Conservation (phyloP, 2,329 filamentous ascomycete genomes). For the Sporothrix dimorphospora region DNA sequence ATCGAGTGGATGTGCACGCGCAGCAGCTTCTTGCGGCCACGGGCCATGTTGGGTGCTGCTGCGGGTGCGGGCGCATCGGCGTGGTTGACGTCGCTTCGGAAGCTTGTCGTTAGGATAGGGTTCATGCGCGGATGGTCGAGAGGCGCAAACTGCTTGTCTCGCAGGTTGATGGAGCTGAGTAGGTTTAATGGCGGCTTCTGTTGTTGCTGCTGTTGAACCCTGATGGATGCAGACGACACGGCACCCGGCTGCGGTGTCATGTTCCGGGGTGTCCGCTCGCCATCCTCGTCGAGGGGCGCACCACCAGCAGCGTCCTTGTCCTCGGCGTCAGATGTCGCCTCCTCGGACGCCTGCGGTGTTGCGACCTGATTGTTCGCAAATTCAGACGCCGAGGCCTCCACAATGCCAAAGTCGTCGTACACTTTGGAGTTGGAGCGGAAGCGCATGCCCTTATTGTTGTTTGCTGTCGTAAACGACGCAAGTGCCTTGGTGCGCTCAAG, state of each 20-base stretch:
- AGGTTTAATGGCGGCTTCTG: background rate
- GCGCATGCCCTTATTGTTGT: slow-evolving; percentile 66
- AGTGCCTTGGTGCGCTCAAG: slow-evolving; percentile 74
- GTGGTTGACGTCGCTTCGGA: slow-evolving; percentile 57
- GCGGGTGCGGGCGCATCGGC: slow-evolving; percentile 60
- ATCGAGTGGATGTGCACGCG: slow-evolving; percentile 72
- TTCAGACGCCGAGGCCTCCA: slow-evolving; percentile 69
- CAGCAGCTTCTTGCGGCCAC: slow-evolving; percentile 71
- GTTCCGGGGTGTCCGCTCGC: slow-evolving; percentile 47
- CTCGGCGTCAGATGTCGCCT: slow-evolving; percentile 38
- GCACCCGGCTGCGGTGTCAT: slow-evolving; percentile 48
- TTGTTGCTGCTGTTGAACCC: background rate
- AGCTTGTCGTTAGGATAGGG: slow-evolving; percentile 64
- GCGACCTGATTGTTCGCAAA: slow-evolving; percentile 69
- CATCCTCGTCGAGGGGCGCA: slow-evolving; percentile 27
- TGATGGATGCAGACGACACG: background rate
- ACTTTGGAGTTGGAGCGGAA: slow-evolving; percentile 73
- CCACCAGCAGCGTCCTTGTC: background rate
- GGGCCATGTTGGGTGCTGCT: slow-evolving; percentile 49
- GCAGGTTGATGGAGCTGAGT: background rate
- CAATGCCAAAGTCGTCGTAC: slow-evolving; percentile 81
- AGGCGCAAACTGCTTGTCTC: slow-evolving; percentile 24
- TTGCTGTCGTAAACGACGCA: slow-evolving; percentile 79
- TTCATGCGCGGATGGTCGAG: slow-evolving; percentile 52
- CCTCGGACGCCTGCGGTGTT: slow-evolving; percentile 68